Percentiles rank a stretch among this genome's conserved stretches.
These are phyloP conservation scores for Pseudogymnoascus pannorum DNA, from an alignment of 2,329 filamentous ascomycete genomes.

Conservation along the genomic window DNA sequence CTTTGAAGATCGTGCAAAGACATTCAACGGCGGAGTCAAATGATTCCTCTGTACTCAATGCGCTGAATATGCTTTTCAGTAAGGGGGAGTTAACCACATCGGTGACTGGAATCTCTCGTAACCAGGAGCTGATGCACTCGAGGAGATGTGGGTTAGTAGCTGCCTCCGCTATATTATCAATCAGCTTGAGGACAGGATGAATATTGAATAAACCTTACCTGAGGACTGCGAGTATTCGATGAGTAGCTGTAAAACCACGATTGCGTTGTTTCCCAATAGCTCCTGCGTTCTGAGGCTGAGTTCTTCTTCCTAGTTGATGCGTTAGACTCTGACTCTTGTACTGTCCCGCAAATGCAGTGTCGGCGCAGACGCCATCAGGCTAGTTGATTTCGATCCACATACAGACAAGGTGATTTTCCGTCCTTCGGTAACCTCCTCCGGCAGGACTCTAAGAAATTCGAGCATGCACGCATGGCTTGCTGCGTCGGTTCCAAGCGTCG, in stretches of 20 bases:
- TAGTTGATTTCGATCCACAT: constrained; percentile 62
- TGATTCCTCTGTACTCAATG: constrained; percentile 65
- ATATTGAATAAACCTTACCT: constrained; percentile 46
- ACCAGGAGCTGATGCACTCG: constrained; percentile 94
- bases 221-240: constrained; percentile 90
- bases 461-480: constrained; percentile 80
- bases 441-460: constrained; percentile 93
- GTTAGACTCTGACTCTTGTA: constrained; percentile 40
- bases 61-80: constrained; percentile 71
- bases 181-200: constrained; percentile 17
- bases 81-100: constrained; percentile 81
- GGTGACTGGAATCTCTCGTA: constrained; percentile 80
- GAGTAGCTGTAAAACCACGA: constrained; percentile 78
- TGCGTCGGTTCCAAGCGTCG: constrained; percentile 66
- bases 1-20: constrained; percentile 81
- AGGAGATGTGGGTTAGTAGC: constrained; percentile 83
- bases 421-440: constrained; percentile 97
- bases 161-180: constrained; percentile 52
- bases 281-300: constrained; percentile 78
- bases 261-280: constrained; percentile 82
- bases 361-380: constrained; percentile 32
- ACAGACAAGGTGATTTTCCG: constrained; percentile 99
- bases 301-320: constrained; percentile 78
- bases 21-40: constrained; percentile 89
- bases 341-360: constrained; percentile 30